Evolutionary conservation across 106 monocot genomes (phyloP).

Genomic region (Ottelia alismoides): DNA sequence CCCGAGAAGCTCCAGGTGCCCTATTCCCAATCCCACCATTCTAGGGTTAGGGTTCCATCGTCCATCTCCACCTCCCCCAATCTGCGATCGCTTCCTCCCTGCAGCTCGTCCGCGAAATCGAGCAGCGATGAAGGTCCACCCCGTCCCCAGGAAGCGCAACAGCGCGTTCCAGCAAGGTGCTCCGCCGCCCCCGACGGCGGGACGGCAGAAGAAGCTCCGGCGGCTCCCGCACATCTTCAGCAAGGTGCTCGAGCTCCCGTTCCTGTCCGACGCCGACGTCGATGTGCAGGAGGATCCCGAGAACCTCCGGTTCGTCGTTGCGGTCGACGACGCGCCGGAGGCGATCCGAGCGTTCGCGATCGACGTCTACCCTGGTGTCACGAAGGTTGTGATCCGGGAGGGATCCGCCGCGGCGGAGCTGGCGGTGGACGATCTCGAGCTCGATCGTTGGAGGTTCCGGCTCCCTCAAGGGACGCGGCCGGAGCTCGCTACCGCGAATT

Average conservation of each 20-base stretch:
- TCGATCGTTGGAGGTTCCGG: conserved; percentile 24
- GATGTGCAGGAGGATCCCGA: conserved; percentile 10
- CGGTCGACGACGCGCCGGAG: conserved; percentile 5
- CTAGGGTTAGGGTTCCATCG: too few relatives aligned
- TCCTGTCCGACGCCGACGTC: conserved; percentile 18
- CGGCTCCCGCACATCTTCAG: conserved; percentile 25
- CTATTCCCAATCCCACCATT: too few relatives aligned
- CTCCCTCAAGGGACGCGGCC: conserved; percentile 13
- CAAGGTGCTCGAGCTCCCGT: conserved; percentile 25
- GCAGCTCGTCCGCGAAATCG: neutral
- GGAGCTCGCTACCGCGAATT: conserved; percentile 14
- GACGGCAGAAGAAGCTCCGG: conserved; percentile 22
- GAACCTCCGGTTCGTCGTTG: conserved; percentile 11
- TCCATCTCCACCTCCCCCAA: too few relatives aligned
- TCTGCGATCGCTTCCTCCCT: too few relatives aligned
- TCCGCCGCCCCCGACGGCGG: neutral
- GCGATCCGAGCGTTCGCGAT: conserved; percentile 11
- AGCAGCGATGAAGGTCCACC: neutral
- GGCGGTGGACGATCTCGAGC: conserved; percentile 8
- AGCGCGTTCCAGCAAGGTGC: neutral
- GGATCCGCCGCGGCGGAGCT: neutral
- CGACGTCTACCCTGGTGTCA: conserved; percentile 18
- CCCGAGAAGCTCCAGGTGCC: too few relatives aligned
- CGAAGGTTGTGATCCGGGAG: conserved; percentile 17
- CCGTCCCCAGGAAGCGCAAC: neutral